Base-by-base conservation (phyloP, 352 stramenopile genomes). In the Pythium dissimile region DNA sequence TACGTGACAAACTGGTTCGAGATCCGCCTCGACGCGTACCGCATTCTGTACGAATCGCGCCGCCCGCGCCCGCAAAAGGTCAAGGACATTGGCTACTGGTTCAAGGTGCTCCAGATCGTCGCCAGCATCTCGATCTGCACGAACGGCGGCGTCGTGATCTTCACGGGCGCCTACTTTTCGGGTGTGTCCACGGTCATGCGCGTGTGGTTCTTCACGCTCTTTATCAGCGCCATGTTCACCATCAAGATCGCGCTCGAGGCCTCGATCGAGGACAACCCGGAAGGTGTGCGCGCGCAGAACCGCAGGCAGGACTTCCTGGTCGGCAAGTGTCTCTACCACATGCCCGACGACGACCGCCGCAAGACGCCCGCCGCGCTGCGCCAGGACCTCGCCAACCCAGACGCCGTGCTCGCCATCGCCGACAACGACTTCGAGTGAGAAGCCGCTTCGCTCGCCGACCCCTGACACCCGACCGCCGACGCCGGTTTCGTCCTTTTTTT, bases 1-100 rank as follows among this genome's bases (percentile, higher is more conserved):
- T 93, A 95, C 57, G 60, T 96, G 46, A 96, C 96, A 56, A 97
- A 97, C 67, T 87, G 93, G 57, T 84, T 98, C 53, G 92, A 98
- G 67, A 94, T 97, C 58, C 85, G 93, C 48, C 72, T 95, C 18
- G 88, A 97, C 44, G 88, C 85, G 0, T 91, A 89, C 49, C 92
- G 93, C 30, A 67, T 97, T 15, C 62, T 92, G 53, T 81, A 81
- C 20, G 80, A 95, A 64, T 87, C 73, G 52, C 83, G 85, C 8
- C 84, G 90, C 28, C 83, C 88, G 21, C 83, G 85, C 13, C 85
- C 89, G n/a, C 72, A 75, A 34, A 85, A 82, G 34, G 84, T 93
- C 20, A 72, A 89, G 46, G 80, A 86, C 68, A 96, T 98, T 66
- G 92, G 94, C 51, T 92, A 95, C 62, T 98, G 94, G 94, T 96